Percentiles rank a stretch among this genome's conserved stretches.
Evolutionary conservation across 345 rosid species (phyloP).

Genomic region (Linum usitatissimum): DNA sequence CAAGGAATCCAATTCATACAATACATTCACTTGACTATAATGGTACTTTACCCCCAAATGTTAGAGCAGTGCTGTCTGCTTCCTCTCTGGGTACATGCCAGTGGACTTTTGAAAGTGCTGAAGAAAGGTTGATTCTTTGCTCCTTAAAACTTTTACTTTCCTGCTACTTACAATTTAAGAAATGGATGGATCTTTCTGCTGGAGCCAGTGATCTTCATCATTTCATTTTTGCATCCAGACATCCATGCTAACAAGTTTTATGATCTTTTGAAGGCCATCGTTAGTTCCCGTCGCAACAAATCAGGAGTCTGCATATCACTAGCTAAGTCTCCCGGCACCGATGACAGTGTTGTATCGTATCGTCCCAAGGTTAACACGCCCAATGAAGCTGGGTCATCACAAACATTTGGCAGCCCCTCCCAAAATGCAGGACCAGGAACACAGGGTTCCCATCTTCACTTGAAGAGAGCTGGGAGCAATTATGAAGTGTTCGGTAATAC

Average conservation of each 20-base stretch:
- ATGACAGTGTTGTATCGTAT: slow-evolving; percentile 59
- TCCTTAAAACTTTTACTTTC: neutral
- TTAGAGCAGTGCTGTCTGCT: slow-evolving; percentile 49
- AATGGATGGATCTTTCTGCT: too few species aligned
- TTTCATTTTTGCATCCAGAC: neutral
- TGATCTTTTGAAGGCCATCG: slow-evolving; percentile 37
- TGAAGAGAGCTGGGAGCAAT: slow-evolving; percentile 37
- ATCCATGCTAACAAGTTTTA: slow-evolving; percentile 17
- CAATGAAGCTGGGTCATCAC: slow-evolving; percentile 27
- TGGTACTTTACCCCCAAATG: slow-evolving; percentile 27
- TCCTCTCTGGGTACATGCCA: slow-evolving; percentile 72
- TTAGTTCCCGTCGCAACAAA: slow-evolving; percentile 44
- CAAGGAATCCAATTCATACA: slow-evolving; percentile 70
- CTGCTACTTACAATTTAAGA: neutral
- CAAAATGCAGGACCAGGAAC: slow-evolving; percentile 29
- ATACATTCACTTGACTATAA: slow-evolving; percentile 36
- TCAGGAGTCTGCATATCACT: slow-evolving; percentile 76
- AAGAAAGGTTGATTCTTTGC: slow-evolving; percentile 41
- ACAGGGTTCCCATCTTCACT: slow-evolving; percentile 46
- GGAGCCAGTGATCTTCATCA: too few species aligned
- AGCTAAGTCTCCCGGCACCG: slow-evolving; percentile 41
- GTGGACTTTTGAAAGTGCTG: slow-evolving; percentile 50
- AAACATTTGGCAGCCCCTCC: slow-evolving; percentile 35
- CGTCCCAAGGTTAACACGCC: slow-evolving; percentile 53
- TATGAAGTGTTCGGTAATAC: slow-evolving; percentile 37